Percentiles rank a stretch among this genome's conserved stretches.
These are phyloP conservation scores for Trichoderma hamatum DNA, from an alignment of 2,329 filamentous ascomycete species.

Conservation along the genomic window DNA sequence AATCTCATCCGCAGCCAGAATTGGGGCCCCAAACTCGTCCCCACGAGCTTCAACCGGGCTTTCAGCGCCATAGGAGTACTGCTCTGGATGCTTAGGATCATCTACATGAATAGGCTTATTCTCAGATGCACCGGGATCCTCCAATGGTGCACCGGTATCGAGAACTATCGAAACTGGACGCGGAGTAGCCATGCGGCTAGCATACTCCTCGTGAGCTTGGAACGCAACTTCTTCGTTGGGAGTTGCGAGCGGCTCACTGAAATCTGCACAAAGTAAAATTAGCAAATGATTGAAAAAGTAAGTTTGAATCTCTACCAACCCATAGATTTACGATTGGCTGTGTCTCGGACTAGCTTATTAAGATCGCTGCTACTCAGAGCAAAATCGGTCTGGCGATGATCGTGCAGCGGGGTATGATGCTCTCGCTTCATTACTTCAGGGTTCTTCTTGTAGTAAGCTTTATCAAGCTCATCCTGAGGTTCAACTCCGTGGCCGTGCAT, in stretches of 20 bases:
- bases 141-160: slow-evolving; percentile 36
- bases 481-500: slow-evolving; percentile 83
- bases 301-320: slow-evolving; percentile 11
- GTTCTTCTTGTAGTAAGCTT: slow-evolving; percentile 90
- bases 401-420: slow-evolving; percentile 58
- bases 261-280: slow-evolving; percentile 52
- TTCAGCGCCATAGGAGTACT: slow-evolving; percentile 43
- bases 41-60: slow-evolving; percentile 59
- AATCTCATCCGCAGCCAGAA: slow-evolving; percentile 86
- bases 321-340: slow-evolving; percentile 56
- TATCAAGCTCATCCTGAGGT: slow-evolving; percentile 80
- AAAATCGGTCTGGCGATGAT: slow-evolving; percentile 65
- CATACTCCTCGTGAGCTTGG: slow-evolving; percentile 82
- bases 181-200: slow-evolving; percentile 74
- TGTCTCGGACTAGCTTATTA: slow-evolving; percentile 84
- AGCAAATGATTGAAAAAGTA: not conserved
- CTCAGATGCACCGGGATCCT: slow-evolving; percentile 38
- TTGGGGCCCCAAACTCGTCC: slow-evolving; percentile 70
- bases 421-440: slow-evolving; percentile 80
- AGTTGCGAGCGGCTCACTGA: slow-evolving; percentile 66
- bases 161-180: slow-evolving; percentile 51
- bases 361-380: slow-evolving; percentile 87
- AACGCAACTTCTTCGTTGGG: slow-evolving; percentile 92
- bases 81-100: slow-evolving; percentile 51
- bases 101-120: slow-evolving; percentile 74